Evolutionary conservation across 768 basidiomycete species (phyloP).

Genomic region (Boletus reticulatus): DNA sequence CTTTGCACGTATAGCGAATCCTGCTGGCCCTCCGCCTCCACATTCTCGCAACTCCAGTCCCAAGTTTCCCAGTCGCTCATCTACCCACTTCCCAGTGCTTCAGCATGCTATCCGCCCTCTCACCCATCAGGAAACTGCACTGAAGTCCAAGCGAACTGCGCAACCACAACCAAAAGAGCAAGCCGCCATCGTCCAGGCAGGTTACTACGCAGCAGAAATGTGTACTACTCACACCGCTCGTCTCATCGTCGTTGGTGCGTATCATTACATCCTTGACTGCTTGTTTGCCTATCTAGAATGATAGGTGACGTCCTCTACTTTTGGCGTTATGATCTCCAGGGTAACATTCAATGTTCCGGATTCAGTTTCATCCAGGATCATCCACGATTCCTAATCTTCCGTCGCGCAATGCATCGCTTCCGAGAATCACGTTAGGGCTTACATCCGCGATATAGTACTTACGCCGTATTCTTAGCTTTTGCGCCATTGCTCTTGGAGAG

Average conservation of each 20-base stretch:
- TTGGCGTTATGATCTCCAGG: not conserved
- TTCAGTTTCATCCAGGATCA: conserved; percentile 13
- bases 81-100: conserved; percentile 17
- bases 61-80: conserved; percentile 17
- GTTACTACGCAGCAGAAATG: too few species aligned
- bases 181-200: too few species aligned
- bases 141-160: conserved; percentile 25
- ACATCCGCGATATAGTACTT: not conserved
- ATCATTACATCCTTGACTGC: too few species aligned
- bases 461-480: conserved; percentile 17
- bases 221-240: too few species aligned
- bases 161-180: too few species aligned
- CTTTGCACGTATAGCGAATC: conserved; percentile 17
- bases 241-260: too few species aligned
- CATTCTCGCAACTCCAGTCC: conserved; percentile 14
- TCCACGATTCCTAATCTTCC: conserved; percentile 3
- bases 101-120: conserved; percentile 12
- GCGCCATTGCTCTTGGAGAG: conserved; percentile 38
- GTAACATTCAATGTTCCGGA: conserved; percentile 2
- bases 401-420: conserved; percentile 11
- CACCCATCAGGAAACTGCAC: conserved; percentile 38
- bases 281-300: too few species aligned
- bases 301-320: not conserved
- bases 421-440: conserved; percentile 2
- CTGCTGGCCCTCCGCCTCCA: conserved; percentile 17